A percentile compares a stretch with the other conserved stretches of the same genome.
These are phyloP conservation scores for Kwoniella shivajii DNA, from an alignment of 1,284 basidiomycete species.

Conservation along the genomic window DNA sequence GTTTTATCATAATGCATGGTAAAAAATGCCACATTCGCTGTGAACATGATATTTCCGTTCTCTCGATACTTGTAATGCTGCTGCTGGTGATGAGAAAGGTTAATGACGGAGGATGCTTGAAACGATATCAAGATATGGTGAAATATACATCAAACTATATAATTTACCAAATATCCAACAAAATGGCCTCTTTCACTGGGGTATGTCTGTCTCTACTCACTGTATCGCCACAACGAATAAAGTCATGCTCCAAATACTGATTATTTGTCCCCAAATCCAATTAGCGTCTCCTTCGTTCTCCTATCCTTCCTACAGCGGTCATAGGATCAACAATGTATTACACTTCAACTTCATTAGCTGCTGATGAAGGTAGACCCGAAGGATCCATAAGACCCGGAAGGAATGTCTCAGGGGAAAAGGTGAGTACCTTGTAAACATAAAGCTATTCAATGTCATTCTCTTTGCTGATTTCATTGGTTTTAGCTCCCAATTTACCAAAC, in stretches of 20 bases:
- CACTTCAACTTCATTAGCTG: slow-evolving; percentile 15
- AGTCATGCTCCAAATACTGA: not conserved
- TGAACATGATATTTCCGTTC: too few species aligned
- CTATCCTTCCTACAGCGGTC: slow-evolving; percentile 17
- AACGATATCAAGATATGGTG: not conserved
- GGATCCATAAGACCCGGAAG: slow-evolving; percentile 33
- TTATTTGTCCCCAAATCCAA: not conserved
- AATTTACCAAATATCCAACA: not conserved
- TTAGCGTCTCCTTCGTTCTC: slow-evolving; percentile 28
- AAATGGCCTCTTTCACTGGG: slow-evolving; percentile 16
- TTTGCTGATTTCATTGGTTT: too few species aligned
- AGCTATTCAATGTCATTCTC: too few species aligned
- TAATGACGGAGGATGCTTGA: too few species aligned
- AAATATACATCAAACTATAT: too few species aligned
- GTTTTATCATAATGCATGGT: too few species aligned
- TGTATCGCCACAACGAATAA: too few species aligned
- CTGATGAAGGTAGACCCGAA: slow-evolving; percentile 25
- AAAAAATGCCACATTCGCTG: too few species aligned
- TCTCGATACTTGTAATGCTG: too few species aligned
- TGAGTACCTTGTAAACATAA: slow-evolving; percentile 16
- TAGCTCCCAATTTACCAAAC: slow-evolving; percentile 78
- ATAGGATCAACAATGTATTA: slow-evolving; percentile 15
- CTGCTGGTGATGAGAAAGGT: too few species aligned
- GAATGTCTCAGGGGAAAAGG: slow-evolving; percentile 39
- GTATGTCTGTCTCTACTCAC: too few species aligned